phyloP scores from a whole-genome alignment of 1,284 basidiomycete genomes.

The Ceratobasidium sp. region DNA sequence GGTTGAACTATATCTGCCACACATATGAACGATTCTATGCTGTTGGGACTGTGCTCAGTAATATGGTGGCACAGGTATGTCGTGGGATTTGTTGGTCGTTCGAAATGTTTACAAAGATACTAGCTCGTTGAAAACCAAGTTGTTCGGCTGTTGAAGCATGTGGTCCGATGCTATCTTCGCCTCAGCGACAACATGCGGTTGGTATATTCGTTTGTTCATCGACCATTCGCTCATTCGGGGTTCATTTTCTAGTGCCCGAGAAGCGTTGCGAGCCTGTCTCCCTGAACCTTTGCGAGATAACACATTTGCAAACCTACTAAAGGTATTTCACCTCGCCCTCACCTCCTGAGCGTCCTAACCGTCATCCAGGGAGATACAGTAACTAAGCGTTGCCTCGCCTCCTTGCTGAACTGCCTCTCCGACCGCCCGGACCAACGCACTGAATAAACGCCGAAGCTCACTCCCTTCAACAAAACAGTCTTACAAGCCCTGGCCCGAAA shows the following conservation, averaged over 20 bases:
- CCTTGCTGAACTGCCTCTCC: slow-evolving; percentile 87
- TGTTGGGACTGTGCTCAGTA: slow-evolving; percentile 96
- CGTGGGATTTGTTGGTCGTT: background rate
- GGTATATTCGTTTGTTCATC: slow-evolving; percentile 47
- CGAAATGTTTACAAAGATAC: background rate
- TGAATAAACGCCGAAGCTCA: slow-evolving; percentile 22
- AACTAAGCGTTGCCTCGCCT: slow-evolving; percentile 94
- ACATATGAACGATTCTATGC: slow-evolving; percentile 99
- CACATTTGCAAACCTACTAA: slow-evolving; percentile 89
- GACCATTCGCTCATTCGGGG: slow-evolving; percentile 1
- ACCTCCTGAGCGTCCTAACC: background rate
- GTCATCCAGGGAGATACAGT: slow-evolving; percentile 84
- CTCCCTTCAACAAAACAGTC: background rate
- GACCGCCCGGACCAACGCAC: slow-evolving; percentile 54
- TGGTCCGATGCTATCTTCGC: slow-evolving; percentile 95
- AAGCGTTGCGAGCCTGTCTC: slow-evolving; percentile 95
- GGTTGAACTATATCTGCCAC: slow-evolving; percentile 98
- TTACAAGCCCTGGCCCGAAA: background rate
- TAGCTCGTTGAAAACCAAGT: slow-evolving; percentile 93
- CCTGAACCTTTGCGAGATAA: slow-evolving; percentile 95
- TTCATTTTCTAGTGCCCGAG: slow-evolving; percentile 73
- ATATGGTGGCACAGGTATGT: slow-evolving; percentile 87
- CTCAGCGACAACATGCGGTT: slow-evolving; percentile 95
- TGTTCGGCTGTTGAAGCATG: slow-evolving; percentile 95
- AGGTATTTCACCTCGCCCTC: slow-evolving; percentile 59